Evolutionary conservation across 208 protist genomes (phyloP).

Genomic region (Acanthamoeba triangularis): DNA sequence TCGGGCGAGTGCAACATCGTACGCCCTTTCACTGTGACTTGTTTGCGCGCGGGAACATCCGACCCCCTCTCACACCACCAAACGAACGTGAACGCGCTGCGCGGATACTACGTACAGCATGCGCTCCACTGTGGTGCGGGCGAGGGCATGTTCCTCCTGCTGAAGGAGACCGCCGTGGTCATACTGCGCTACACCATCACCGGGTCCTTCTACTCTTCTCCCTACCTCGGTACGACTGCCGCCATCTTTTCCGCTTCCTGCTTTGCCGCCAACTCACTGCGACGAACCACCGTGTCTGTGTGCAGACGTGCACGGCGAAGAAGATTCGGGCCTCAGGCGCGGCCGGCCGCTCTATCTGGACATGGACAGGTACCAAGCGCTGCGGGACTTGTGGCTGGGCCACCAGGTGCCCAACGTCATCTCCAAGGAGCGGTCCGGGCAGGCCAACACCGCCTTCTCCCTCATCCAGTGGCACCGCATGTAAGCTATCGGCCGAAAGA

Average conservation of each 20-base stretch:
- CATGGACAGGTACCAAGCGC: background rate
- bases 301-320: constrained; percentile 63
- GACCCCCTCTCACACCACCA: too few relatives aligned
- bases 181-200: constrained; percentile 49
- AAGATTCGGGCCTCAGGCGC: constrained; percentile 55
- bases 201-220: constrained; percentile 54
- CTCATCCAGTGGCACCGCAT: constrained; percentile 59
- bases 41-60: too few relatives aligned
- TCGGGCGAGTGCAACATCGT: constrained; percentile 68
- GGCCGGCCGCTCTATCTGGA: constrained; percentile 51
- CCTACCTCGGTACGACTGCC: constrained; percentile 20
- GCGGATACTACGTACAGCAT: constrained; percentile 17
- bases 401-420: constrained; percentile 54
- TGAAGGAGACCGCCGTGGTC: constrained; percentile 25
- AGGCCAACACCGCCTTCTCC: constrained; percentile 19
- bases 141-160: constrained; percentile 62
- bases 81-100: too few relatives aligned
- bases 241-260: background rate
- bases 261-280: background rate
- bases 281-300: background rate
- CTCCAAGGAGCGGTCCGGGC: constrained; percentile 42
- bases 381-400: constrained; percentile 34
- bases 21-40: background rate
- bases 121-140: constrained; percentile 26
- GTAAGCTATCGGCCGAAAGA: background rate